Evolutionary conservation across 2,329 filamentous ascomycete species (phyloP), one percentile per base, ranked within the genome.

Genomic region (Pseudomassariella vexata): DNA sequence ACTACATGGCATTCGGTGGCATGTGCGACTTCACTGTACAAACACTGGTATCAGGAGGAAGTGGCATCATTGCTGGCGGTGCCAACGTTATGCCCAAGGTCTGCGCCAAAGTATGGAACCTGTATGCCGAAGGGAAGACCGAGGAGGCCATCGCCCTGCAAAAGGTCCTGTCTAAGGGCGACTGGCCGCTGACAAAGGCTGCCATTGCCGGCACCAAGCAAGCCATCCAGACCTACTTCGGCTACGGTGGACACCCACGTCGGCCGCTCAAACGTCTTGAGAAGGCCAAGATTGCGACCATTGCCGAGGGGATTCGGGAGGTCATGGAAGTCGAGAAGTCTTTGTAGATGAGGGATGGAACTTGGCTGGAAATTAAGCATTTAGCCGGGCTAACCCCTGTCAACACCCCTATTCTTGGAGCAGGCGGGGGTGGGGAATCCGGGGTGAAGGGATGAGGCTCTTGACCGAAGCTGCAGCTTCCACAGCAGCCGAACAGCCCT

Each of bases 11-110:
- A 14, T 88, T 92, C 52, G 86, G 86, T 27, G 87, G 86, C 43
- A 85, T 92, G 56, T 86, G 83, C 52, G 87, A 94, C 60, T 94
- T 94, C 59, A 88, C 85, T 1, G 69, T 85, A 18, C 87, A 90
- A 62, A 90, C 85, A 1, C 71, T 89, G 5, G 71, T 82, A 39
- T 84, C 77, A 28, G 86, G 86, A 28, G 86, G 86, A 25, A 82
- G 77, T 35, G 86, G 87, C 19, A 87, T 92, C 58, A 92, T 94
- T 49, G 85, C 85, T 11, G 87, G 87, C 14, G 80, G 84, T 24
- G 87, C 85, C 39, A 94, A 94, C 52, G 79, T 94, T 36, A 78
- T 90, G 59, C 87, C 87, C 30, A 88, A 89, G 65, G 68, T 83
- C 6, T 89, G 85, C 51, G 82, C 83, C 30, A 76, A 74, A 53